Conservation (phyloP, 139 green algal species). For the Micromonas commoda region DNA sequence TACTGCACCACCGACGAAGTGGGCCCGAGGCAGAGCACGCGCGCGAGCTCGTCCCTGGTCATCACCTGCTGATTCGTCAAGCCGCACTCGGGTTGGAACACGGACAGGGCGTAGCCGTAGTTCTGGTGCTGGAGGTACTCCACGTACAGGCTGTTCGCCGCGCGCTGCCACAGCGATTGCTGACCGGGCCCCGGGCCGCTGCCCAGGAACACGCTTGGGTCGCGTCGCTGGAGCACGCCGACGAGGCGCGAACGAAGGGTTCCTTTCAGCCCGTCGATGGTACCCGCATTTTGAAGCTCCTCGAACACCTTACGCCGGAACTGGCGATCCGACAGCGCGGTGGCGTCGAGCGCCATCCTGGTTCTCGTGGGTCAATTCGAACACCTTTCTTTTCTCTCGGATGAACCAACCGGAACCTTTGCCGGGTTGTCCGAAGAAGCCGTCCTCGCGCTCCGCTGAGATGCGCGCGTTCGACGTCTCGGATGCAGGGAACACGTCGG, state of each 20-base stretch:
- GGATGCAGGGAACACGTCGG: too few species aligned
- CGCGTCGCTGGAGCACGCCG: neutral
- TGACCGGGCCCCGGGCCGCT: neutral
- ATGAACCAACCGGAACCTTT: too few species aligned
- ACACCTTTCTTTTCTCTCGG: too few species aligned
- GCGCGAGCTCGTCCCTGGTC: neutral
- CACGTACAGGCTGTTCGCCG: slow-evolving; percentile 45
- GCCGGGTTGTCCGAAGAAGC: too few species aligned
- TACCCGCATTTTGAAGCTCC: neutral
- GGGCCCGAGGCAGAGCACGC: neutral
- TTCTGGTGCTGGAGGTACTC: slow-evolving; percentile 43
- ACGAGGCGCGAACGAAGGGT: neutral
- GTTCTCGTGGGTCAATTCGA: neutral
- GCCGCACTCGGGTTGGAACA: slow-evolving; percentile 48
- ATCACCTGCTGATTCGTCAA: slow-evolving; percentile 4
- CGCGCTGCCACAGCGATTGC: slow-evolving; percentile 31
- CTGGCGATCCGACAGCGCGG: neutral
- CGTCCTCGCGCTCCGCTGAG: too few species aligned
- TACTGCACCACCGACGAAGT: neutral
- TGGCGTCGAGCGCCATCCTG: neutral
- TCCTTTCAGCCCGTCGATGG: neutral
- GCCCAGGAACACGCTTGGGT: neutral
- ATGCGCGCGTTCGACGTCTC: too few species aligned
- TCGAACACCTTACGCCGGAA: neutral
- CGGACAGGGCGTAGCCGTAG: slow-evolving; percentile 47